Evolutionary conservation across 306 rosid species (phyloP), one percentile per base, ranked within the genome.

Genomic region (Trifolium pratense): DNA sequence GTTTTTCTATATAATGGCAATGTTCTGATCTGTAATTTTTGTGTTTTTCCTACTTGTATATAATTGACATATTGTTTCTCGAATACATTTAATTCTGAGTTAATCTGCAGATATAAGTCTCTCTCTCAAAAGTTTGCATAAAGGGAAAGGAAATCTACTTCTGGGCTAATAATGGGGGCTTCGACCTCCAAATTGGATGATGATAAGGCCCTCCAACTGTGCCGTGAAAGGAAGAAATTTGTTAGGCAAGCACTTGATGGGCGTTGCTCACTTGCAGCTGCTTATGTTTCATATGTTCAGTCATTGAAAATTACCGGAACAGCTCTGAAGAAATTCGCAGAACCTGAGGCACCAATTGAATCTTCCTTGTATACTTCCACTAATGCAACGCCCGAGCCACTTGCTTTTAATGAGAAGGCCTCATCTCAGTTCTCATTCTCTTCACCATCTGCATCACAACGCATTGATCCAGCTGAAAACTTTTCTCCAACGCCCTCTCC

Each of bases 211-310:
- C 83, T 92, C 26, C 87, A 88, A 79, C 81, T 90, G 40, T 92
- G 98, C 81, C 96, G 93, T 39, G 97, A 87, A 46, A 83, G 98
- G 86, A 92, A 81, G 86, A 92, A 84, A 69, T 86, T 86, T 80
- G 91, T 90, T 63, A 89, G 83, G 88, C 94, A 88, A 80, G 97
- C 97, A 53, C 93, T 93, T 76, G 89, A 93, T 42, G 93, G 98
- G 62, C 87, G 97, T 18, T 92, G 97, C 86, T 84, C 97, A 17
- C 73, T 92, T 29, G 98, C 98, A 43, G 86, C 93, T 25, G 85
- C 98, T 69, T 91, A 92, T 75, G 78, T 85, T 70, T 71, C 85
- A 67, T 92, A 92, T 70, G 86, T 92, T 62, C 89, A 89, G 76
- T 83, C 96, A 25, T 84, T 92, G 32, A 89, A 75, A 82, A 83